Conservation (phyloP, 1,284 basidiomycete genomes). For the Ceratobasidium sp. region DNA sequence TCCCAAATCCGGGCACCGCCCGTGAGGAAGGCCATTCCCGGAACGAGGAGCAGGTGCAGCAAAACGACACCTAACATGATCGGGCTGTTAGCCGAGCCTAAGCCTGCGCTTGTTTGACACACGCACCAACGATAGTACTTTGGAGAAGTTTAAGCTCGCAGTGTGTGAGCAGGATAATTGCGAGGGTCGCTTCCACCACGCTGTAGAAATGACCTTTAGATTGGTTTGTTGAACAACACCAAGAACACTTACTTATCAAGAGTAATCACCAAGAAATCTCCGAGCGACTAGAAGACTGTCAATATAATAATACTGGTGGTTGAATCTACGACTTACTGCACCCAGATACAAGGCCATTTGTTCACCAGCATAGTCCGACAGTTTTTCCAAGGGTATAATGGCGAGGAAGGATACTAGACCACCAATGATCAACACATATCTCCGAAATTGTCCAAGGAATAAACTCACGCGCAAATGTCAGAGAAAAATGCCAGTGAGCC, state of each 20-base stretch:
- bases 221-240: constrained; percentile 9
- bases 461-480: constrained; percentile 50
- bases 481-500: constrained; percentile 52
- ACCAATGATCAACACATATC: constrained; percentile 48
- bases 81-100: background rate
- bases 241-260: constrained; percentile 68
- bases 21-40: constrained; percentile 70
- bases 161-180: constrained; percentile 71
- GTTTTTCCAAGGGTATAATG: constrained; percentile 69
- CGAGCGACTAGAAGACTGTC: constrained; percentile 58
- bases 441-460: constrained; percentile 57
- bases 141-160: constrained; percentile 72
- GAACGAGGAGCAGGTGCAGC: constrained; percentile 72
- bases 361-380: constrained; percentile 73
- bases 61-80: constrained; percentile 66
- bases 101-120: background rate
- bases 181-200: constrained; percentile 71
- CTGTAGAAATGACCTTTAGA: constrained; percentile 50
- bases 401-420: constrained; percentile 66
- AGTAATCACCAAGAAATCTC: constrained; percentile 70
- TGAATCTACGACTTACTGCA: background rate
- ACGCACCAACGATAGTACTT: constrained; percentile 69
- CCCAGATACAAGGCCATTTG: constrained; percentile 68
- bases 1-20: constrained; percentile 70
- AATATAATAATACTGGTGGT: background rate